Base-by-base conservation (phyloP, 148 eudicot species). In the Dysphania ambrosioides region DNA sequence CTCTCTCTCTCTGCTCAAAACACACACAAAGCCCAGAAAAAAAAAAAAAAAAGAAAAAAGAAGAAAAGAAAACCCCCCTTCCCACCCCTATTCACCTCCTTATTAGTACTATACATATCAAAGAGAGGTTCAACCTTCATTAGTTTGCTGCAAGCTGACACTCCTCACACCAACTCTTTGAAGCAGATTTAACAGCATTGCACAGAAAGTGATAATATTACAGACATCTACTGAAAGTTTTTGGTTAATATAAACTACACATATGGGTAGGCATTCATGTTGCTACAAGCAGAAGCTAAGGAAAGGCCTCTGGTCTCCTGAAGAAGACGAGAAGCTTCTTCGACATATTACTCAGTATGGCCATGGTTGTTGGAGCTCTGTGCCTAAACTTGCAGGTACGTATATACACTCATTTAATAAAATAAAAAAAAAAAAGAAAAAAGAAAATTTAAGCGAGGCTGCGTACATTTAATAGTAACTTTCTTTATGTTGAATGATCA, bases 331-430 rank as follows among this genome's bases (percentile, higher is more conserved):
- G 73, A 94, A 91, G 40, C 98, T 94, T 63, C 82, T 93, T 6
- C 86, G 85, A 65, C 97, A 93, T 75, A 91, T 93, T 49, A 93
- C 92, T 24, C 89, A 85, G 63, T 81, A 79, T 65, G 98, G 98
- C 41, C 97, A 93, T 88, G 98, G 98, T 29, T 91, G 98, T 67
- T 93, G 98, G 98, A 91, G 97, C 80, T 93, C 98, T 72, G 98
- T 93, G 38, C 98, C 98, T 63, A 93, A 93, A 78, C 88, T 93
- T 35, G 98, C 98, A n/a, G 97, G 97, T 93, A 67, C 59, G n/a
- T n/a, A n/a, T n/a, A 26, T 31, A 12, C 24, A 27, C n/a, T 38
- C 1, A n/a, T n/a, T n/a, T n/a, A n/a, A n/a, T n/a, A n/a, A n/a
- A n/a, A n/a, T n/a, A n/a, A n/a, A n/a, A n/a, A n/a, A n/a, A n/a